A percentile compares a stretch with the other conserved stretches of the same genome.
Conservation (phyloP, 331 rosid genomes). For the Acacia concinna region DNA sequence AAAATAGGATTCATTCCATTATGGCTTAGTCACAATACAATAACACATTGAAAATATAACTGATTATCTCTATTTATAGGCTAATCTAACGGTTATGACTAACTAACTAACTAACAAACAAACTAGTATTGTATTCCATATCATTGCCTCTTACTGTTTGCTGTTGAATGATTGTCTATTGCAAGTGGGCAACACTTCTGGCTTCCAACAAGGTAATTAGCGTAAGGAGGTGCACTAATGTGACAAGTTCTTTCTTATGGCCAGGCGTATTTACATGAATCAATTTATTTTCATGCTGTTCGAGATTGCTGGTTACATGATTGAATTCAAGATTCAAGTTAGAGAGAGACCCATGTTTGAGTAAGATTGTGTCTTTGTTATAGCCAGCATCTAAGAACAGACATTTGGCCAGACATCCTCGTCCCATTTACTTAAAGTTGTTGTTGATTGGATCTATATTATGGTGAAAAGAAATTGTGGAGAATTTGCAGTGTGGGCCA, state of each 20-base stretch:
- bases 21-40: too few species aligned
- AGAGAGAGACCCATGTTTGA: background rate
- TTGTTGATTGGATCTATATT: background rate
- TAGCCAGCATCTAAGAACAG: too few species aligned
- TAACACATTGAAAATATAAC: too few species aligned
- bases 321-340: too few species aligned
- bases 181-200: background rate
- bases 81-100: too few species aligned
- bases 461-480: background rate
- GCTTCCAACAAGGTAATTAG: background rate
- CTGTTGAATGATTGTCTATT: too few species aligned
- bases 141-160: background rate
- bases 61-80: too few species aligned
- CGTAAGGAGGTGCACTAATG: background rate
- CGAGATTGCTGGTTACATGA: background rate
- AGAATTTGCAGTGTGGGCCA: background rate
- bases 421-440: background rate
- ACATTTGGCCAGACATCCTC: background rate
- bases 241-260: background rate
- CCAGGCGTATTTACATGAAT: background rate
- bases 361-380: background rate
- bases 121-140: too few species aligned
- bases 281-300: background rate
- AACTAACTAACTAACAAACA: too few species aligned
- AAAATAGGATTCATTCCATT: too few species aligned